phyloP scores from a whole-genome alignment of 1,284 basidiomycete species.

The Coniophora puteana region DNA sequence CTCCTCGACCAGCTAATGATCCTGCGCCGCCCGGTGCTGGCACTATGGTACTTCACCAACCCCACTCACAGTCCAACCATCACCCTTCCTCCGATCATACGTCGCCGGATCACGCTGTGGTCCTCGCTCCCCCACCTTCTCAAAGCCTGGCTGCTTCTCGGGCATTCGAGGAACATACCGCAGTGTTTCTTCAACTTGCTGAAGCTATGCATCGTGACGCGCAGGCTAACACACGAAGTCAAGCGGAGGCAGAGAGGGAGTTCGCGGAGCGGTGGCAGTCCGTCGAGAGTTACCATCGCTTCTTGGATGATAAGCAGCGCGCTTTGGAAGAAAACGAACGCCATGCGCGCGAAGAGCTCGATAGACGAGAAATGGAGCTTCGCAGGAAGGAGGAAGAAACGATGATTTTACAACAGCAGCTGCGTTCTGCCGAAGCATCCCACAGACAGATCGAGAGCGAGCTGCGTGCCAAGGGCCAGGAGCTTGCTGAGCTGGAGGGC shows the following conservation, averaged over 20 bases:
- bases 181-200: slow-evolving; percentile 1
- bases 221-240: slow-evolving; percentile 10
- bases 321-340: slow-evolving; percentile 18
- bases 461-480: slow-evolving; percentile 16
- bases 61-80: slow-evolving; percentile 4
- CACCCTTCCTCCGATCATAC: not conserved
- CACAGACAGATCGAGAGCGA: too few relatives aligned
- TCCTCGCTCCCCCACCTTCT: not conserved
- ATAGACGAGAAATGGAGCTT: slow-evolving; percentile 10
- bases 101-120: not conserved
- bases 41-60: slow-evolving; percentile 5
- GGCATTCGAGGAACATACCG: slow-evolving; percentile 13
- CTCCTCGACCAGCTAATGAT: too few relatives aligned
- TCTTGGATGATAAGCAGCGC: slow-evolving; percentile 16
- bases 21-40: too few relatives aligned
- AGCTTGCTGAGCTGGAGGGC: slow-evolving; percentile 18
- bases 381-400: slow-evolving; percentile 14
- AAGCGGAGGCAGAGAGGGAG: slow-evolving; percentile 14
- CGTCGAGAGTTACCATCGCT: too few relatives aligned
- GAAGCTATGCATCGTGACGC: slow-evolving; percentile 13
- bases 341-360: slow-evolving; percentile 7
- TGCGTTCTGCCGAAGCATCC: too few relatives aligned
- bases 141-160: slow-evolving; percentile 7
- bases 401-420: not conserved
- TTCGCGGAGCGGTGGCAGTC: slow-evolving; percentile 10